A percentile compares a stretch with the other conserved stretches of the same genome.
Evolutionary conservation across 208 protist genomes (phyloP).

Genomic region (Leishmania guyanensis): DNA sequence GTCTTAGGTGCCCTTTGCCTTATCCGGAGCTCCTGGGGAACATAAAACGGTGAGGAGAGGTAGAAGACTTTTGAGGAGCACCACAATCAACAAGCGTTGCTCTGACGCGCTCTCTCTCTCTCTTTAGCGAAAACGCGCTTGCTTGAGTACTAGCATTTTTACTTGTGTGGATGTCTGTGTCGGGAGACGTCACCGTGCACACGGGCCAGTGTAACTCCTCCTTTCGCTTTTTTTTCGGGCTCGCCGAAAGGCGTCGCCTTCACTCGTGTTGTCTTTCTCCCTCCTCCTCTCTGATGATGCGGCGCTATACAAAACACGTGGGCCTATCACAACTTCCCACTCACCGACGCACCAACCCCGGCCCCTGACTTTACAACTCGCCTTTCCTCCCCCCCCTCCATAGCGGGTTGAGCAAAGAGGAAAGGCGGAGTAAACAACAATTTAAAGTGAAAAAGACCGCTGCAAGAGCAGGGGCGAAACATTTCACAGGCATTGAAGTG

Average conservation of each 20-base stretch:
- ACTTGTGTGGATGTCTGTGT: background rate
- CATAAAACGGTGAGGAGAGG: background rate
- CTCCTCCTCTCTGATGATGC: background rate
- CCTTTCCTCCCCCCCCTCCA: background rate
- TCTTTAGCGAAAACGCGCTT: background rate
- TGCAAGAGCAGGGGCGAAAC: background rate
- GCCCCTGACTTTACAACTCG: background rate
- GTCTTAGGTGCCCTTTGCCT: background rate
- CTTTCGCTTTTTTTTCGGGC: background rate
- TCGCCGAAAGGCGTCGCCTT: background rate
- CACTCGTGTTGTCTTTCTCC: background rate
- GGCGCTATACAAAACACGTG: background rate
- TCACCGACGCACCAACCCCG: background rate
- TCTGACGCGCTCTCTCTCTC: background rate
- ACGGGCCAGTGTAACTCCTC: background rate
- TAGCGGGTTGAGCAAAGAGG: background rate
- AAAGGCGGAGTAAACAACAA: background rate
- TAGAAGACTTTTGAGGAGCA: background rate
- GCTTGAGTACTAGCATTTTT: background rate
- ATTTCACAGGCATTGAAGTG: background rate
- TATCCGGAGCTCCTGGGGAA: too few species aligned
- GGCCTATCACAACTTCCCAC: background rate
- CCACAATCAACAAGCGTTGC: background rate
- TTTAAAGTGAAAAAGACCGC: background rate
- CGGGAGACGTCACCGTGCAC: background rate